Conservation (phyloP, 768 basidiomycete species). For the Serendipita indica region DNA sequence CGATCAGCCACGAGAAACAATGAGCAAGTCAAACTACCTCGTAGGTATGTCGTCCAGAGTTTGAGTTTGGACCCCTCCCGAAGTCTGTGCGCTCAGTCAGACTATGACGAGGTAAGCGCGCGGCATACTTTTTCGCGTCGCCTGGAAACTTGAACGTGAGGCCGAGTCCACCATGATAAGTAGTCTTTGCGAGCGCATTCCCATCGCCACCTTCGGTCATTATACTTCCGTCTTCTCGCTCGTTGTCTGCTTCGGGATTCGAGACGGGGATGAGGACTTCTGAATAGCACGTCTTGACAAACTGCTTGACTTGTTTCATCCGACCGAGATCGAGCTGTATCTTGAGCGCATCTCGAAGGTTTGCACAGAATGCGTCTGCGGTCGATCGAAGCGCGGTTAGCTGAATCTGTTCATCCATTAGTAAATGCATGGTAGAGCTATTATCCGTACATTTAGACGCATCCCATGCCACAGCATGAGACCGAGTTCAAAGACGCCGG, state of each 20-base stretch:
- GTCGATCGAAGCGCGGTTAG: conserved; percentile 85
- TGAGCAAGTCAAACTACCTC: conserved; percentile 32
- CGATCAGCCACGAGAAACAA: conserved; percentile 8
- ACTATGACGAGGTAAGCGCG: background rate
- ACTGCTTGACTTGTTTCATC: conserved; percentile 86
- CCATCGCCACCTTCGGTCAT: conserved; percentile 34
- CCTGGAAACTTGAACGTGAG: conserved; percentile 81
- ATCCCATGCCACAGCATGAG: conserved; percentile 87
- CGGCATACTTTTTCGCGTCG: conserved; percentile 71
- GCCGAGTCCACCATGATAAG: conserved; percentile 66
- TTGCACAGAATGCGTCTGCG: conserved; percentile 81
- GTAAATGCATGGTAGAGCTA: background rate
- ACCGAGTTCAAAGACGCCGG: conserved; percentile 92
- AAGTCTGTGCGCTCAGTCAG: conserved; percentile 32
- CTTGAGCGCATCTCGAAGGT: conserved; percentile 80
- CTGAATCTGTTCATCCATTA: conserved; percentile 47
- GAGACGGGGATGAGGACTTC: conserved; percentile 62
- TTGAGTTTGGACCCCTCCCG: conserved; percentile 90
- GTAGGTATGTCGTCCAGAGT: conserved; percentile 82
- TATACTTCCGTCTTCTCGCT: conserved; percentile 53
- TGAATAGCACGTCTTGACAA: conserved; percentile 87
- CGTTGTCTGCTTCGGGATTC: conserved; percentile 39
- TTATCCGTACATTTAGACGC: conserved; percentile 22
- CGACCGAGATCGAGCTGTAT: conserved; percentile 74
- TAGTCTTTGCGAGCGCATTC: conserved; percentile 24